Conservation (phyloP, 2,329 filamentous ascomycete species). For the Fusarium sublunatum region DNA sequence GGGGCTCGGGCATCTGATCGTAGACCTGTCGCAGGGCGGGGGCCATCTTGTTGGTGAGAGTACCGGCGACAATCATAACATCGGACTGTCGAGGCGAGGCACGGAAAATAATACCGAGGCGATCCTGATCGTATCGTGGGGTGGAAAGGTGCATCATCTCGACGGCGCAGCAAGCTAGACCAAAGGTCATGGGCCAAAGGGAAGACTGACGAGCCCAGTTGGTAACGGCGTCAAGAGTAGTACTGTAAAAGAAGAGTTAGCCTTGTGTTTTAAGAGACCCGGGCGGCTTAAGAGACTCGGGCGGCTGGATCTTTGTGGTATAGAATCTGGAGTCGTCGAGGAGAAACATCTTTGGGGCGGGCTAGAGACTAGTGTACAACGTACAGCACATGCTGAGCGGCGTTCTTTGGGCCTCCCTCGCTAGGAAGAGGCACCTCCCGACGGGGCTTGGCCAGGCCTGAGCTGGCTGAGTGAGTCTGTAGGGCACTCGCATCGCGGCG, state of each 20-base stretch:
- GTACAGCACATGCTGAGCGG: slow-evolving; percentile 87
- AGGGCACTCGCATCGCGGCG: slow-evolving; percentile 71
- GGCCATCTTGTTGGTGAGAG: slow-evolving; percentile 96
- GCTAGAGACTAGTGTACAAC: slow-evolving; percentile 51
- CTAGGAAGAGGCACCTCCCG: slow-evolving; percentile 81
- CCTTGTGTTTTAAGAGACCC: neutral
- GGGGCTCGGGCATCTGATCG: slow-evolving; percentile 93
- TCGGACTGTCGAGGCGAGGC: slow-evolving; percentile 89
- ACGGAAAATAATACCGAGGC: slow-evolving; percentile 89
- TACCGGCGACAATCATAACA: slow-evolving; percentile 94
- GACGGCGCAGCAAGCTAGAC: slow-evolving; percentile 87
- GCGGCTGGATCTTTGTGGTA: neutral
- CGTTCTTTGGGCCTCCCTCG: slow-evolving; percentile 82
- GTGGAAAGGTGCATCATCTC: slow-evolving; percentile 95
- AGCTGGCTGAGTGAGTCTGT: slow-evolving; percentile 64
- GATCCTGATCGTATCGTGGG: slow-evolving; percentile 89
- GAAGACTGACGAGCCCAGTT: slow-evolving; percentile 89
- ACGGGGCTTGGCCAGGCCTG: slow-evolving; percentile 66
- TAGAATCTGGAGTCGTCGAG: neutral
- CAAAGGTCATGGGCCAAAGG: slow-evolving; percentile 90
- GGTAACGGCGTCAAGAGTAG: slow-evolving; percentile 80
- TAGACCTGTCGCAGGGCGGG: slow-evolving; percentile 90
- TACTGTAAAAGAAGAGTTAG: slow-evolving; percentile 58
- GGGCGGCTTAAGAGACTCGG: neutral
- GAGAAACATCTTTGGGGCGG: neutral